A percentile compares a stretch with the other conserved stretches of the same genome.
These are phyloP conservation scores for Skeletonema menzelii DNA, from an alignment of 108 stramenopile species.

Conservation along the genomic window DNA sequence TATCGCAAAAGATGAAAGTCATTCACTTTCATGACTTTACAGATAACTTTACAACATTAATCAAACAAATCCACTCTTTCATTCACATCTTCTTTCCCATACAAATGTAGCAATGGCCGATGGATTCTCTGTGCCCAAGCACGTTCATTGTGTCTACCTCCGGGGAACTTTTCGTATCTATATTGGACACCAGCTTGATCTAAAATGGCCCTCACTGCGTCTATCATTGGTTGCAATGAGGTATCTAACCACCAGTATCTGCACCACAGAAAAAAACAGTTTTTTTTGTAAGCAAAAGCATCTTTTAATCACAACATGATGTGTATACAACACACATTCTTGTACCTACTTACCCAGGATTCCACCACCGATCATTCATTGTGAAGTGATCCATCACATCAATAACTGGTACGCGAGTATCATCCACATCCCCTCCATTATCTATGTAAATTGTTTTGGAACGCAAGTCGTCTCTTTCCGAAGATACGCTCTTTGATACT, in stretches of 20 bases:
- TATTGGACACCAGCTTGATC: conserved; percentile 39
- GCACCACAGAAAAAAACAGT: no score
- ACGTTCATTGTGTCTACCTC: conserved; percentile 73
- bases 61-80: not conserved
- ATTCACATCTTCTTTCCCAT: conserved; percentile 14
- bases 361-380: conserved; percentile 62
- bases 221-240: conserved; percentile 56
- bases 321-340: not conserved
- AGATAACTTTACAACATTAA: not conserved
- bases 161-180: conserved; percentile 55
- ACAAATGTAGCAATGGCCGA: conserved; percentile 52
- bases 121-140: conserved; percentile 71
- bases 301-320: not conserved
- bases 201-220: conserved; percentile 52
- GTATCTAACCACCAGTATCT: conserved; percentile 71
- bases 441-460: conserved; percentile 65
- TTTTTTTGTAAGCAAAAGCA: no score
- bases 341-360: conserved; percentile 47
- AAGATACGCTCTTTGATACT: conserved; percentile 16
- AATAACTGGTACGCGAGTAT: conserved; percentile 53
- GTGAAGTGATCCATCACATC: conserved; percentile 71
- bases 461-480: conserved; percentile 15
- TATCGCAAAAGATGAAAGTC: not conserved
- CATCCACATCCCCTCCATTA: conserved; percentile 70
- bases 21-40: not conserved